These are phyloP conservation scores for Acacia acuminata DNA, from an alignment of 306 rosid genomes.

Conservation along the genomic window DNA sequence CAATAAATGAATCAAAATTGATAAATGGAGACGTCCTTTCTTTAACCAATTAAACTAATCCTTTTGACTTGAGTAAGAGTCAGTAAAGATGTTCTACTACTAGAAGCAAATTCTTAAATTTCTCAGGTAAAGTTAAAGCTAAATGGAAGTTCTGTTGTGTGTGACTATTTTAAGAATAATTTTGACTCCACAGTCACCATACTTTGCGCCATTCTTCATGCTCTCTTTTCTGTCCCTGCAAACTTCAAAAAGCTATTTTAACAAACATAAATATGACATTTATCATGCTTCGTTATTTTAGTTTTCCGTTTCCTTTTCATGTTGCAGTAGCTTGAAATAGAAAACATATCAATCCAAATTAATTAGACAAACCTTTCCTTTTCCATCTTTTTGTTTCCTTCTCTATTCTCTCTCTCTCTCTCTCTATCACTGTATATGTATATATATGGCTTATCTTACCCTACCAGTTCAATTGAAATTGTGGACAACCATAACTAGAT, in stretches of 20 bases:
- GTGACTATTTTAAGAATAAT: not conserved
- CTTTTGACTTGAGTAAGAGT: not conserved
- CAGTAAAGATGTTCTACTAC: not conserved
- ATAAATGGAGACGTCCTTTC: not conserved
- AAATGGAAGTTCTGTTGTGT: not conserved
- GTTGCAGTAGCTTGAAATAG: not conserved
- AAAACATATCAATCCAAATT: not conserved
- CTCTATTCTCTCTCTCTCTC: not conserved
- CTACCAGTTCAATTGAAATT: slow-evolving; percentile 18
- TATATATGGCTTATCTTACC: slow-evolving; percentile 17
- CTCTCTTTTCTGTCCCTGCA: not conserved
- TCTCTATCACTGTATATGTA: slow-evolving; percentile 2
- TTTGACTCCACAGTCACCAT: not conserved
- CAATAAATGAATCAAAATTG: not conserved
- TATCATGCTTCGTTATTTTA: slow-evolving; percentile 6
- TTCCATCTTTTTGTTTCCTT: slow-evolving; percentile 11
- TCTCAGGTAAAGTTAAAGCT: not conserved
- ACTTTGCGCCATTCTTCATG: not conserved
- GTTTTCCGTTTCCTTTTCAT: not conserved
- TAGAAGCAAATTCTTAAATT: not conserved
- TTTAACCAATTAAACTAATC: not conserved
- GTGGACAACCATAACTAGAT: slow-evolving; percentile 23
- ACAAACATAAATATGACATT: slow-evolving; percentile 20
- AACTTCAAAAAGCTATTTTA: slow-evolving; percentile 12
- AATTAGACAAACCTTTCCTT: slow-evolving; percentile 1